These are phyloP conservation scores for Candida chauliodis DNA, from an alignment of 805 yeast genomes.

Conservation along the genomic window DNA sequence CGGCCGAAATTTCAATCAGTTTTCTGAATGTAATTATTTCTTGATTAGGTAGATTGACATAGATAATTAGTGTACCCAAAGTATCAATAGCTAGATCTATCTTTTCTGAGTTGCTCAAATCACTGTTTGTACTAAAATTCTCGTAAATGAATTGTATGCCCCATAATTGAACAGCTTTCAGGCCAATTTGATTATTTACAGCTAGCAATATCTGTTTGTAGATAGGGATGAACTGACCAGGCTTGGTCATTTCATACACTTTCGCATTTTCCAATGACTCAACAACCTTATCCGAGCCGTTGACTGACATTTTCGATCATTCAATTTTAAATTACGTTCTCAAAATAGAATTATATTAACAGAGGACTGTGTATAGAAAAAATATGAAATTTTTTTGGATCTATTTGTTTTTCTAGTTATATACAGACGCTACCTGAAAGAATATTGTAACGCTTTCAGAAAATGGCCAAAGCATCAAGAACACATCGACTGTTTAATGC, in stretches of 20 bases:
- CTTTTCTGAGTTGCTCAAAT: constrained; percentile 24
- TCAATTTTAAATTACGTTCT: too few relatives aligned
- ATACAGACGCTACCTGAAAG: too few relatives aligned
- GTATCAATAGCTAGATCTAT: constrained; percentile 41
- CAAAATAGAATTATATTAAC: too few relatives aligned
- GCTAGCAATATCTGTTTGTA: constrained; percentile 41
- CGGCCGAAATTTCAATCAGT: constrained; percentile 33
- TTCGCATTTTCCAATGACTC: constrained; percentile 5
- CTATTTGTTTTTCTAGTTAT: too few relatives aligned
- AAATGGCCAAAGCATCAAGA: too few relatives aligned
- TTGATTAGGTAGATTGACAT: constrained; percentile 20
- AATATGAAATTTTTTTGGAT: too few relatives aligned
- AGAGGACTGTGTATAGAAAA: too few relatives aligned
- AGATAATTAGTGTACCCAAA: constrained; percentile 26
- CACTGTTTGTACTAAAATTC: constrained; percentile 29
- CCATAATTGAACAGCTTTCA: constrained; percentile 32
- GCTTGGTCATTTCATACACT: constrained; percentile 3
- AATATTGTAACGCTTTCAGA: too few relatives aligned
- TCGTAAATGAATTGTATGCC: constrained; percentile 37
- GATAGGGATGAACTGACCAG: constrained; percentile 21
- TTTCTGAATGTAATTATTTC: constrained; percentile 30
- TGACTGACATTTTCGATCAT: not conserved
- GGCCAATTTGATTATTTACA: constrained; percentile 23
- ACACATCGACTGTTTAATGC: too few relatives aligned
- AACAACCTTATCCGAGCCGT: not conserved